Conservation (phyloP, 1,284 basidiomycete genomes). For the Ustilago esculenta region DNA sequence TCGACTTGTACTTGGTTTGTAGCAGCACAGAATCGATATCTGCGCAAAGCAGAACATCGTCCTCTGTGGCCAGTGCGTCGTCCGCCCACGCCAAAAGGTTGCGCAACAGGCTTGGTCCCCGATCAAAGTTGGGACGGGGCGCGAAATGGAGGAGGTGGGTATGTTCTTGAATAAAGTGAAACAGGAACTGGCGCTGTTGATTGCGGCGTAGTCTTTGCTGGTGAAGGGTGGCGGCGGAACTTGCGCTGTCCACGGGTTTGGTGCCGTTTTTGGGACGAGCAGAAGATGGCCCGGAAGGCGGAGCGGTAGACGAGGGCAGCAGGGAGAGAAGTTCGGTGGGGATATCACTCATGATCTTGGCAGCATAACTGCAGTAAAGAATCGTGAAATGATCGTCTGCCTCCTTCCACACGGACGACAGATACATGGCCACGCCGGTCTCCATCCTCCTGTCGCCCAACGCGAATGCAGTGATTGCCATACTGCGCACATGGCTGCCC, state of each 20-base stretch:
- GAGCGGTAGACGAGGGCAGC: slow-evolving; percentile 13
- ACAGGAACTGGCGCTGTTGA: slow-evolving; percentile 44
- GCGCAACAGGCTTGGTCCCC: slow-evolving; percentile 37
- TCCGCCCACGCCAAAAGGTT: slow-evolving; percentile 41
- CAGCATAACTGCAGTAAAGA: slow-evolving; percentile 48
- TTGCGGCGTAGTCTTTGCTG: slow-evolving; percentile 27
- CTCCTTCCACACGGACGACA: slow-evolving; percentile 50
- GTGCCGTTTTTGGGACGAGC: slow-evolving; percentile 12
- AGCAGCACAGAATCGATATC: slow-evolving; percentile 48
- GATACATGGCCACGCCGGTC: slow-evolving; percentile 42
- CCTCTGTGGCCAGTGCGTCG: slow-evolving; percentile 26
- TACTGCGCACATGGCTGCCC: slow-evolving; percentile 34
- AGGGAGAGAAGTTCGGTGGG: slow-evolving; percentile 39
- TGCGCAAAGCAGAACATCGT: slow-evolving; percentile 43
- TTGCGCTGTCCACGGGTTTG: slow-evolving; percentile 3
- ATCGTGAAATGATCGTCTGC: slow-evolving; percentile 48
- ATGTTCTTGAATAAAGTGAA: slow-evolving; percentile 50
- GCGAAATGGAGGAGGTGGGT: slow-evolving; percentile 48
- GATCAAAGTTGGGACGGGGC: slow-evolving; percentile 44
- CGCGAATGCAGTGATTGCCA: slow-evolving; percentile 38
- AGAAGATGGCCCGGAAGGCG: neutral
- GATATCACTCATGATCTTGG: slow-evolving; percentile 51
- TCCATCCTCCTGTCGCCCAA: slow-evolving; percentile 41
- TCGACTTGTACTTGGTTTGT: slow-evolving; percentile 49
- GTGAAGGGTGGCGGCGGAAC: neutral